These are phyloP conservation scores for Pyrenochaeta sp. DNA, from an alignment of 2,329 filamentous ascomycete species.

Conservation along the genomic window DNA sequence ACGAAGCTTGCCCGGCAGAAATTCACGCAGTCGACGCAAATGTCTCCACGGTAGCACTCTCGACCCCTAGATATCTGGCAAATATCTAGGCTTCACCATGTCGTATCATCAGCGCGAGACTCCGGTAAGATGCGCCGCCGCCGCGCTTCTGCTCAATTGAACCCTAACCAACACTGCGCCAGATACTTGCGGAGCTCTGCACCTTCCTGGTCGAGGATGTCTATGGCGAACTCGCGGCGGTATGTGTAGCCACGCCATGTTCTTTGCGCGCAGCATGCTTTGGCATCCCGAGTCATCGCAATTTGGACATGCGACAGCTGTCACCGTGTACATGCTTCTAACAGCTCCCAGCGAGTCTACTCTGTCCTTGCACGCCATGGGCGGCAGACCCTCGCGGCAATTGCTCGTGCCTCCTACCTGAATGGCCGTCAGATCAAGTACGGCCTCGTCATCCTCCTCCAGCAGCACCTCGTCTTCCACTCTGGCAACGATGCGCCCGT, in stretches of 20 bases:
- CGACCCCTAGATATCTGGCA: constrained; percentile 45
- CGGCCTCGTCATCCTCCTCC: constrained; percentile 83
- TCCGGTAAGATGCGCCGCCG: constrained; percentile 39
- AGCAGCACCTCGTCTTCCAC: constrained; percentile 86
- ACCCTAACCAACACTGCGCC: constrained; percentile 57
- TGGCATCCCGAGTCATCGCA: not conserved
- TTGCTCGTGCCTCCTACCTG: constrained; percentile 77
- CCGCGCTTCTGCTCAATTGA: constrained; percentile 31
- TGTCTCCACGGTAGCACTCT: constrained; percentile 42
- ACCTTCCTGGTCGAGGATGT: constrained; percentile 86
- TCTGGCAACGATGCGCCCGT: constrained; percentile 68
- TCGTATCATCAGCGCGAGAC: constrained; percentile 48
- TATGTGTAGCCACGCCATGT: constrained; percentile 54
- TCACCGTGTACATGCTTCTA: constrained; percentile 9
- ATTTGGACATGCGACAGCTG: constrained; percentile 9
- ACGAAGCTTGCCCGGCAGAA: constrained; percentile 5
- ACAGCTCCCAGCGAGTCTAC: constrained; percentile 76
- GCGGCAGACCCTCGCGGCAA: constrained; percentile 73
- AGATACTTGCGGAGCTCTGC: constrained; percentile 87
- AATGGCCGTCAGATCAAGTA: constrained; percentile 78
- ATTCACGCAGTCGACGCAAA: constrained; percentile 23
- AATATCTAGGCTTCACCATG: constrained; percentile 46
- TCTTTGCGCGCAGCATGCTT: not conserved
- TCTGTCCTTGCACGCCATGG: constrained; percentile 79
- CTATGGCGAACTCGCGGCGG: constrained; percentile 90